Evolutionary conservation across 495 filamentous ascomycete species (phyloP), one percentile per base, ranked within the genome.

Genomic region (Ramalina peruviana): DNA sequence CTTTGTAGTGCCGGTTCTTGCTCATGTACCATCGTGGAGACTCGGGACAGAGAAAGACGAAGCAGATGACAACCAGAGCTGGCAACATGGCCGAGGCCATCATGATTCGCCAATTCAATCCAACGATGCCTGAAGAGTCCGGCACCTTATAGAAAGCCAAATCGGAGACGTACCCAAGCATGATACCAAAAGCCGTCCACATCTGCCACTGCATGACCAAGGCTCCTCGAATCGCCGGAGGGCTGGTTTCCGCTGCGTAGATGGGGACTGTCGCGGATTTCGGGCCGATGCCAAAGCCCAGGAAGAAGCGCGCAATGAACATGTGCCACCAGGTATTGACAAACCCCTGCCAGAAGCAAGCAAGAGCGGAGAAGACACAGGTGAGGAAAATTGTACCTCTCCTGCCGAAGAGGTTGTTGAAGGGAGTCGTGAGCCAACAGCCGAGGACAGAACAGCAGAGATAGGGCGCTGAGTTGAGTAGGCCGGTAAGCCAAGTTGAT

Each of bases 181-280:
- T 82, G 58, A 88, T 86, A 2, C 85, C 86, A 53, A 88, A 88
- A 2, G 86, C 86, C 1, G 83, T 88, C 81, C 81, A 88, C 76
- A 87, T 80, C 62, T 89, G 86, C 86, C 86, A 90, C 60, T 83
- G 78, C 80, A 84, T 83, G 6, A 84, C 79, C 36, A 85, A 57
- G 13, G 85, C 86, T 27, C 86, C 86, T 37, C 86, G 76, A 42
- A 90, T 84, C 21, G 67, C 66, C 0, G 85, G 73, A 0, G 87
- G 85, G 0, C 80, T 72, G 30, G 75, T 81, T 60, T 92, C 86
- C 2, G 86, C 86, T 5, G 83, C 83, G 56, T 87, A 88, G 30
- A 88, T 73, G 0, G 84, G 84, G 1, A 86, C 83, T 1, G 85
- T 90, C 0, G 84, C 79, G 1, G 81, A 84, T 59, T 90, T 90